Evolutionary conservation across 1,284 basidiomycete species (phyloP).

Genomic region (Mycosarcoma maydis): DNA sequence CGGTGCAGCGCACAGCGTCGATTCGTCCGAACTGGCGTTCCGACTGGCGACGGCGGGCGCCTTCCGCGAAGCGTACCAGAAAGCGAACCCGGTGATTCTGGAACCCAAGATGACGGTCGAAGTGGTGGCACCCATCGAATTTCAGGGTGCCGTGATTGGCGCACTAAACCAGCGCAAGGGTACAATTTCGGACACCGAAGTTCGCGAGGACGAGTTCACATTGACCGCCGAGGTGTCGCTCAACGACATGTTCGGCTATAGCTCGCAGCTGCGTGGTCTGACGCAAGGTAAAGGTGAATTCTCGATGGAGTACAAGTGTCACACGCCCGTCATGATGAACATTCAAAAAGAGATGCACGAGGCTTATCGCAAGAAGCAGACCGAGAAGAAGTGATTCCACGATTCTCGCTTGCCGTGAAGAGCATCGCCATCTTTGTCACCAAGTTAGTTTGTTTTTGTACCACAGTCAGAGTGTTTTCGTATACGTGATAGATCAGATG

Average conservation of each 20-base stretch:
- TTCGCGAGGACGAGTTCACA: slow-evolving; percentile 96
- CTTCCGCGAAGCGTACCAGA: slow-evolving; percentile 87
- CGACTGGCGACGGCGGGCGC: slow-evolving; percentile 87
- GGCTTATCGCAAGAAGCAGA: slow-evolving; percentile 59
- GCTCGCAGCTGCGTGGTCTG: slow-evolving; percentile 76
- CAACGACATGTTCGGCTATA: slow-evolving; percentile 97
- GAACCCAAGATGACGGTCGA: slow-evolving; percentile 99
- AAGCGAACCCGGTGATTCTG: slow-evolving; percentile 82
- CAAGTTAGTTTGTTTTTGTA: slow-evolving; percentile 1
- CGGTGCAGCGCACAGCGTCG: slow-evolving; percentile 91
- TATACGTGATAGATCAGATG: slow-evolving; percentile 9
- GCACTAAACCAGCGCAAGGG: slow-evolving; percentile 92
- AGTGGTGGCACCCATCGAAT: slow-evolving; percentile 93
- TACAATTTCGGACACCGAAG: slow-evolving; percentile 94
- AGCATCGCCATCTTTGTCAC: not conserved
- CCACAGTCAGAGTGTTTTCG: slow-evolving; percentile 13
- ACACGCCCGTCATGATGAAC: slow-evolving; percentile 87
- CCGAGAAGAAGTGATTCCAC: slow-evolving; percentile 35
- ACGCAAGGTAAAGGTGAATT: slow-evolving; percentile 75
- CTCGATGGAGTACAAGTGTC: slow-evolving; percentile 88
- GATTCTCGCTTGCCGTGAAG: not conserved
- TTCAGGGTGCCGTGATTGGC: slow-evolving; percentile 96
- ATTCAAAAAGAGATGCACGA: slow-evolving; percentile 84
- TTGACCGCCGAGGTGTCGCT: slow-evolving; percentile 88
- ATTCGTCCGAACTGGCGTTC: slow-evolving; percentile 97